phyloP scores from a whole-genome alignment of 345 rosid species.

The Lumnitzera racemosa region DNA sequence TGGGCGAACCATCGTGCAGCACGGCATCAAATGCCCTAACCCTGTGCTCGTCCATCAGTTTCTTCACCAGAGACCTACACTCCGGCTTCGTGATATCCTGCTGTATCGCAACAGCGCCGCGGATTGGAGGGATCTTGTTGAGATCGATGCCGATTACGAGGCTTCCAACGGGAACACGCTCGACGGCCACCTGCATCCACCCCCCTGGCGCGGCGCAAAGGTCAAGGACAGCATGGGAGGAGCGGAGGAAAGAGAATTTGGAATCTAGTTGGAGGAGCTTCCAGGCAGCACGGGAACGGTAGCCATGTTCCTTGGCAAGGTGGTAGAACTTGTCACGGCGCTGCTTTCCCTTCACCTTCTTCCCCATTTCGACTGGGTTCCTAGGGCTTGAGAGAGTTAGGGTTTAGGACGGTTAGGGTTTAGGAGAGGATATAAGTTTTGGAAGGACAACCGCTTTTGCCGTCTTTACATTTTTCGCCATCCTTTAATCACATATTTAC shows the following conservation, averaged over 20 bases:
- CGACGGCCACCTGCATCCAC: conserved; percentile 96
- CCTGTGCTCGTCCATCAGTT: conserved; percentile 56
- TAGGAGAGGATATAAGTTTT: neutral
- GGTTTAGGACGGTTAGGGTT: conserved; percentile 6
- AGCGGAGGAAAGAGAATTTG: conserved; percentile 56
- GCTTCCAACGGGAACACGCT: conserved; percentile 81
- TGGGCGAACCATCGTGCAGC: conserved; percentile 93
- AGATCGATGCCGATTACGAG: conserved; percentile 88
- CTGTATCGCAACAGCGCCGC: conserved; percentile 59
- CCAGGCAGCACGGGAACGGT: conserved; percentile 90
- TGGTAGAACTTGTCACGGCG: conserved; percentile 76
- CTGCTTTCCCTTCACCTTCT: conserved; percentile 64
- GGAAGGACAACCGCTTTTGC: neutral
- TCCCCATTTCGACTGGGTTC: conserved; percentile 40
- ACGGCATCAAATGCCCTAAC: conserved; percentile 63
- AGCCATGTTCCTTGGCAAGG: conserved; percentile 88
- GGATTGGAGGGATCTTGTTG: conserved; percentile 56
- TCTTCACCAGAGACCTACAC: conserved; percentile 60
- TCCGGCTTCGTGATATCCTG: conserved; percentile 82
- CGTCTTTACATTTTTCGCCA: too few species aligned
- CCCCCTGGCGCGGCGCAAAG: conserved; percentile 98
- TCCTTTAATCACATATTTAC: too few species aligned
- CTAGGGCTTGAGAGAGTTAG: neutral
- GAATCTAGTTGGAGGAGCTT: conserved; percentile 78
- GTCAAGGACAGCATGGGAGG: conserved; percentile 72